Evolutionary conservation across 2,329 filamentous ascomycete species (phyloP), one percentile per base, ranked within the genome.

Genomic region (Cryoendolithus antarcticus): DNA sequence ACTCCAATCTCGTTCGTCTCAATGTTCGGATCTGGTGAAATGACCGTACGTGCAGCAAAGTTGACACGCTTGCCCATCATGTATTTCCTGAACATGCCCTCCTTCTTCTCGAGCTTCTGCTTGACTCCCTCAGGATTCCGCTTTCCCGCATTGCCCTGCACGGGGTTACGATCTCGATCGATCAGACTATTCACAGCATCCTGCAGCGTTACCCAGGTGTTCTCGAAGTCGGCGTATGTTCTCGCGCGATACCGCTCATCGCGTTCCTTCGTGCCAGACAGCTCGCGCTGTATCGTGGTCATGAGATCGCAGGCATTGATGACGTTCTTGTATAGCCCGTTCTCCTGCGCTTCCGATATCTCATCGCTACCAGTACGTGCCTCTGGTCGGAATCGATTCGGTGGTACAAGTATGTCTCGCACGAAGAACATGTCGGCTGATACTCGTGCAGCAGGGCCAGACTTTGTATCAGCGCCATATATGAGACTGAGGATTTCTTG

Each of bases 1-100:
- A 98, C 89, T 60, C 91, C 91, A 49, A 98, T 96, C 63, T 98
- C 91, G 60, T 94, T 96, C 12, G 91, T 96, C 62, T 98, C 91
- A 54, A 98, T 94, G 56, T 96, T 98, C 3, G 91, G 91, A 57
- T 98, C 91, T 0, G 91, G 91, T 7, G 89, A 96, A 52, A 98
- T 98, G 59, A 98, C 91, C 72, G 84, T 93, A 60, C 91, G 82
- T 30, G 91, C 91, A 36, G 91, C 91, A 60, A 91, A 96, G 62
- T 98, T 96, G 65, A 98, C 91, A 69, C 91, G 86, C 70, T 98
- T 98, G 44, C 91, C 91, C 91, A 98, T 98, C 91, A 98, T 96
- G 63, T 98, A 95, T 69, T 94, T 96, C 53, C 91, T 75, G 70
- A 98, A 98, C 24, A 98, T 71, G 48, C 91, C 91, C 57, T 98